Base-by-base conservation (phyloP, 495 filamentous ascomycete genomes). In the Sporormia fimetaria region DNA sequence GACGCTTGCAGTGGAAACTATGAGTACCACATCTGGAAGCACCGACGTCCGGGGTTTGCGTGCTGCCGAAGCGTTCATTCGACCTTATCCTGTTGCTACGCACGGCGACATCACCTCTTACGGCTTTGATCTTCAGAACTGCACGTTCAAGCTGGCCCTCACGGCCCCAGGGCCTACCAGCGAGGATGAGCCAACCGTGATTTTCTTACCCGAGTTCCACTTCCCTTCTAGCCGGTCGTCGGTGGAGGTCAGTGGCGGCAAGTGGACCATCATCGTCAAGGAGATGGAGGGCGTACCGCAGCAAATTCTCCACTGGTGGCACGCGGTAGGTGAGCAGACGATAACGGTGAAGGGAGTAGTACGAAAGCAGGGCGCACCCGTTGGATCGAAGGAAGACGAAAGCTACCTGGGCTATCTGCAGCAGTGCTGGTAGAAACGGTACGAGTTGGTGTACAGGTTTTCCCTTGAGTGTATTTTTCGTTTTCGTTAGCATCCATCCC, bases 181-280 rank as follows among this genome's bases (percentile, higher is more conserved):
- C 0, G 65, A 80, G 26, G 74, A 78, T 0, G 57, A 63, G 7
- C 83, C 87, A 2, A 96, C 88, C 0, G 76, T 84, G 41, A 74
- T 95, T 8, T 93, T 83, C 55, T 65, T 98, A 0, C 90, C 90
- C 0, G 83, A 87, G 18, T 94, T 87, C 57, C 90, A 96, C 63
- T 98, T 95, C 57, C 88, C 92, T 4, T 74, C 75, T 23, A 69
- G 72, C 5, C 63, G 69, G 6, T 80, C 77, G 21, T 63, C 61
- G 2, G 74, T 96, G 4, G 71, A 78, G 18, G 78, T 86, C 32
- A 86, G 75, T 55, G 81, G 80, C 3, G 92, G 92, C 1, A 90
- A 88, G 54, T 95, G 87, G 87, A 74, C 77, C 20, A 81, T 94
- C 52, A 78, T 77, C 53, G 69, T 63, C 11, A 76, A 82, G 21